Base-by-base conservation (phyloP, 1,284 basidiomycete species). In the Fomes fomentarius region DNA sequence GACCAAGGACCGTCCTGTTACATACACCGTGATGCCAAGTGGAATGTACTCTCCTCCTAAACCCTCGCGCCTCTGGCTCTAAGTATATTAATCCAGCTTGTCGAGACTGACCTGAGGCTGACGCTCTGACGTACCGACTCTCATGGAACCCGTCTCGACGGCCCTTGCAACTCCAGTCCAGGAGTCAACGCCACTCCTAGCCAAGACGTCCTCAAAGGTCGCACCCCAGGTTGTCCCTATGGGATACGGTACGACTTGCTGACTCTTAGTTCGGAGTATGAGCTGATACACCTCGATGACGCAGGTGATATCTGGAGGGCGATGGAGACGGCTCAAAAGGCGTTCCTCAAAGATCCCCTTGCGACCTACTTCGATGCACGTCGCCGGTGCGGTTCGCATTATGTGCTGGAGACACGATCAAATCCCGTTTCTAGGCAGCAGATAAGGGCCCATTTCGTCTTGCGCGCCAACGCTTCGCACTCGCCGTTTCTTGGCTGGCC, bases 331-430 rank as follows among this genome's bases (percentile, higher is more conserved):
- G 19, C 47, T 5, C 35, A 49, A 14, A 48, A 41, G 30, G 54
- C 54, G 5, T 60, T 60, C 34, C 2, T 21, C 3, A 34, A 44
- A 4, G 58, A 60, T 26, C 42, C 58, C 2, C 31, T 56, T 21
- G 51, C 54, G 48, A 14, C n/a, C 5, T 60, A 60, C 38, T 52
- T 56, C 24, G 33, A 15, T 2, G 58, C 56, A 25, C 15, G 53
- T 45, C 15, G 5, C 28, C 8, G 10, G 2, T 37, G 7, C 15
- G 3, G 1, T 9, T n/a, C n/a, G n/a, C n/a, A n/a, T n/a, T n/a
- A n/a, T n/a, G n/a, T n/a, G n/a, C n/a, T n/a, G n/a, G n/a, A n/a
- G n/a, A n/a, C 15, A 8, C 7, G 24, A 19, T 3, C 8, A 1
- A 10, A 15, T 15, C 19, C n/a, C 6, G 10, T 9, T 7, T 10